A percentile compares a stretch with the other conserved stretches of the same genome.
These are phyloP conservation scores for Prillingera fragicola DNA, from an alignment of 1,284 basidiomycete genomes.

Conservation along the genomic window DNA sequence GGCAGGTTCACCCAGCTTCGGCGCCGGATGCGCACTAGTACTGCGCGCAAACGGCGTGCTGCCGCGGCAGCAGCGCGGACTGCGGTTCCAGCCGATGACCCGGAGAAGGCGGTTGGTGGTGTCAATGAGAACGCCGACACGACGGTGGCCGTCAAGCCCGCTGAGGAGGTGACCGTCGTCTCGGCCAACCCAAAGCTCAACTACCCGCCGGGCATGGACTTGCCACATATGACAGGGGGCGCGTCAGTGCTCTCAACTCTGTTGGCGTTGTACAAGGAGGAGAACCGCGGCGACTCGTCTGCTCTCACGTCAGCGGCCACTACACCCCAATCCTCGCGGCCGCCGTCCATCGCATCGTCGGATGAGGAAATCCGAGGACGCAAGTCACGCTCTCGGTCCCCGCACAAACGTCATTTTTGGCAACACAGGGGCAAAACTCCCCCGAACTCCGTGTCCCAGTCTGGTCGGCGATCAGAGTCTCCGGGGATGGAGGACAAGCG, in stretches of 20 bases:
- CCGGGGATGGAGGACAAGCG: too few species aligned
- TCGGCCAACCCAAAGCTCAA: slow-evolving; percentile 8
- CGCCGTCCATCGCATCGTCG: slow-evolving; percentile 19
- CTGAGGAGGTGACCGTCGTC: background rate
- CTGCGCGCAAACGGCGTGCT: background rate
- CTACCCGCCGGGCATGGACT: slow-evolving; percentile 2
- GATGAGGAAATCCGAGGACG: slow-evolving; percentile 11
- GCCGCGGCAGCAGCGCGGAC: too few species aligned
- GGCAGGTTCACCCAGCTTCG: slow-evolving; percentile 41
- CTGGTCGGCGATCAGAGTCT: too few species aligned
- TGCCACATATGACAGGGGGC: slow-evolving; percentile 26
- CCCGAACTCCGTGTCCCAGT: too few species aligned
- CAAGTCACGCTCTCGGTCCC: background rate
- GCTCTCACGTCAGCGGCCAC: slow-evolving; percentile 29
- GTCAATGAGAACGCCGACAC: slow-evolving; percentile 2
- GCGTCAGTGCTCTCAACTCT: slow-evolving; percentile 42
- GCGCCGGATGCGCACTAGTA: slow-evolving; percentile 23
- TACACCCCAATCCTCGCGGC: slow-evolving; percentile 10
- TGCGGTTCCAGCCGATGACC: too few species aligned
- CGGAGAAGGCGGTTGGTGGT: background rate
- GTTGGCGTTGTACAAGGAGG: slow-evolving; percentile 40
- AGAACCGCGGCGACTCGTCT: slow-evolving; percentile 27
- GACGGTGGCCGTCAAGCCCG: slow-evolving; percentile 1
- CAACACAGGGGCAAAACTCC: too few species aligned
- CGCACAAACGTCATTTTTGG: background rate